A percentile compares a stretch with the other conserved stretches of the same genome.
These are phyloP conservation scores for Carex cristatella DNA, from an alignment of 176 grass and related monocot genomes.

Conservation along the genomic window DNA sequence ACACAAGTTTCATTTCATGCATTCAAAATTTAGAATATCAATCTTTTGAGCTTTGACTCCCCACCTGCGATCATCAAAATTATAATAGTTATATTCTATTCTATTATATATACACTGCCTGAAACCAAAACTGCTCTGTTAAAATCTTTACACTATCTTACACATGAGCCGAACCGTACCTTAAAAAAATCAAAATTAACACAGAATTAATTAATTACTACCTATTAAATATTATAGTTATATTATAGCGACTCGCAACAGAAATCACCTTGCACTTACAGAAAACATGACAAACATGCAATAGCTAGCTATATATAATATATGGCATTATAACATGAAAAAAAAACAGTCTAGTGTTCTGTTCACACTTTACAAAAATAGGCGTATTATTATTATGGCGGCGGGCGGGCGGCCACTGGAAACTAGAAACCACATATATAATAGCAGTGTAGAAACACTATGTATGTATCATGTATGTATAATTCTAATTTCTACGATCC, in stretches of 20 bases:
- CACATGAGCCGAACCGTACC: too few species aligned
- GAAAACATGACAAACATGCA: not conserved
- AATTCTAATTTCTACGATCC: not conserved
- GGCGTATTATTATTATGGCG: not conserved
- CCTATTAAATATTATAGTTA: too few species aligned
- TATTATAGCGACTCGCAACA: not conserved
- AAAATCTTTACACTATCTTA: too few species aligned
- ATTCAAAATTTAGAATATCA: too few species aligned
- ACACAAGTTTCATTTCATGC: too few species aligned
- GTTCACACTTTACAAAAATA: not conserved
- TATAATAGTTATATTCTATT: too few species aligned
- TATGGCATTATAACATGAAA: not conserved
- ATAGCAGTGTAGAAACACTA: slow-evolving; percentile 13
- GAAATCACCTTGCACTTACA: not conserved
- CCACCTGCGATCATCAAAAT: too few species aligned
- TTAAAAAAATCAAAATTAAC: too few species aligned
- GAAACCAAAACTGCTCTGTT: too few species aligned
- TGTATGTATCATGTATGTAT: not conserved
- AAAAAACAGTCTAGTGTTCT: not conserved
- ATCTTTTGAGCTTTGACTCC: too few species aligned
- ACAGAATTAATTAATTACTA: too few species aligned
- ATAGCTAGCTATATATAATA: not conserved
- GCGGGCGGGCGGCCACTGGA: not conserved
- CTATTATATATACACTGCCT: too few species aligned
- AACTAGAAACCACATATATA: not conserved